phyloP scores from a whole-genome alignment of 192 early-diverging fungal genomes.

The Coemansia pectinata region DNA sequence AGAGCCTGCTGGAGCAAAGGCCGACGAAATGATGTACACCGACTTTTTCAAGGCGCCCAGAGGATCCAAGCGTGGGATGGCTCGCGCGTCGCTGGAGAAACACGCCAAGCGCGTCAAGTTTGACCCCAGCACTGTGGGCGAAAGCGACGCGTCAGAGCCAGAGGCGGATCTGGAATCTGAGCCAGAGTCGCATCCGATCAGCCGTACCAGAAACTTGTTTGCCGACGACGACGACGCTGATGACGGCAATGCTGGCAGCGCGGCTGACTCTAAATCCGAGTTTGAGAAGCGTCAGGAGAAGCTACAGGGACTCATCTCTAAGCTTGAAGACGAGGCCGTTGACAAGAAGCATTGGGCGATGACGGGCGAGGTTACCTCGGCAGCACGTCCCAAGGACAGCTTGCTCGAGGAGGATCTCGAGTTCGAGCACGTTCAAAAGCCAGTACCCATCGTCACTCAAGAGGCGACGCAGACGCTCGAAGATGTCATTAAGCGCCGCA shows the following conservation, averaged over 20 bases:
- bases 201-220: conserved; percentile 25
- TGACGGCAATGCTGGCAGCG: not conserved
- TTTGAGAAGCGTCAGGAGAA: conserved; percentile 77
- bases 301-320: conserved; percentile 70
- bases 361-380: conserved; percentile 80
- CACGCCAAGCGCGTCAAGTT: conserved; percentile 53
- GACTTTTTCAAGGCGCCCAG: conserved; percentile 83
- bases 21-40: conserved; percentile 72
- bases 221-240: conserved; percentile 23
- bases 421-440: conserved; percentile 87
- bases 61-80: conserved; percentile 50
- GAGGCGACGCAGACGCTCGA: conserved; percentile 85
- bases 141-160: conserved; percentile 49
- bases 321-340: conserved; percentile 86
- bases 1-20: conserved; percentile 59
- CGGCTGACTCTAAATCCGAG: conserved; percentile 59
- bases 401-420: conserved; percentile 92
- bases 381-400: conserved; percentile 87
- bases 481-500: conserved; percentile 91
- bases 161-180: conserved; percentile 6
- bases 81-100: conserved; percentile 40
- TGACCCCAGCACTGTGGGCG: conserved; percentile 30
- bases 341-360: conserved; percentile 87
- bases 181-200: conserved; percentile 1
- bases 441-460: conserved; percentile 92